Conservation (phyloP, 2,329 filamentous ascomycete species). For the Fusarium coffeatum region DNA sequence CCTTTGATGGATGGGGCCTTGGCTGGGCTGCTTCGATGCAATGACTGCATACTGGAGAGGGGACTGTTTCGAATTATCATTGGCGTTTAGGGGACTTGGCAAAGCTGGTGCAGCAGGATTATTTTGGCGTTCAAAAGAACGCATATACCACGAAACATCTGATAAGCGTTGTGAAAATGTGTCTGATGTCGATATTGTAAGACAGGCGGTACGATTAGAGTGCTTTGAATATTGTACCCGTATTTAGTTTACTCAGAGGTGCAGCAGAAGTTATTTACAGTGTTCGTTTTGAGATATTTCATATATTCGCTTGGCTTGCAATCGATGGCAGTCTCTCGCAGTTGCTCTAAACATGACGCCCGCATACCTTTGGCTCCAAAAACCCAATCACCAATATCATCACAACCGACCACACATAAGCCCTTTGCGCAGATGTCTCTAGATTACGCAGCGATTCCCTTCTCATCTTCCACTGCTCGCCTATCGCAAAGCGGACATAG, state of each 20-base stretch:
- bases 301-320: constrained; percentile 2
- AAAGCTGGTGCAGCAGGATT: constrained; percentile 2
- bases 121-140: constrained; percentile 30
- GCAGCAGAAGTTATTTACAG: background rate
- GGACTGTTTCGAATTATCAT: background rate
- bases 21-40: background rate
- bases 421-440: background rate
- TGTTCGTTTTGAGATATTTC: background rate
- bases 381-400: background rate
- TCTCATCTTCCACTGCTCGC: background rate
- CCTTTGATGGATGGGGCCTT: background rate
- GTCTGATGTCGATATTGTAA: background rate
- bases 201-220: background rate
- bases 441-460: background rate
- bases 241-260: background rate
- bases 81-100: constrained; percentile 23
- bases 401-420: background rate
- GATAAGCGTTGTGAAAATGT: constrained; percentile 20
- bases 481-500: background rate
- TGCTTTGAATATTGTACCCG: constrained; percentile 5
- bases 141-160: constrained; percentile 25
- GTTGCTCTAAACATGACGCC: constrained; percentile 20
- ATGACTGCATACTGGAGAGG: background rate
- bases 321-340: constrained; percentile 6
- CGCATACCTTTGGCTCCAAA: background rate